Evolutionary conservation across 352 stramenopile genomes (phyloP).

Genomic region (Globisporangium mamillatum): DNA sequence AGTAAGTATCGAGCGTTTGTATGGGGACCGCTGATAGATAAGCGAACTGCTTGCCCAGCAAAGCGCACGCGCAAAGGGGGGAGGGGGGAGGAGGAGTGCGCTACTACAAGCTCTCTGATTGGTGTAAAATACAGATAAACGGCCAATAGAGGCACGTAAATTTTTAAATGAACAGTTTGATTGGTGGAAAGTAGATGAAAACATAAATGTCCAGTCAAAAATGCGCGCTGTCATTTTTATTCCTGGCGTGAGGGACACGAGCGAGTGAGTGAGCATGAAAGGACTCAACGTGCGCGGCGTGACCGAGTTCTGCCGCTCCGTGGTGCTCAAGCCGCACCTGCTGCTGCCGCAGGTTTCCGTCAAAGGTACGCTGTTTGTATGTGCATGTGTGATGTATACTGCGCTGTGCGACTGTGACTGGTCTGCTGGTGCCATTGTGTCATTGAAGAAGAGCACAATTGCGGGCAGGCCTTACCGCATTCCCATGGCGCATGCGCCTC

Average conservation of each 20-base stretch:
- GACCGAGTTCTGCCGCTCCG: constrained; percentile 74
- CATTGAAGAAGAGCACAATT: not conserved
- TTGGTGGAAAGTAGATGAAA: constrained; percentile 1
- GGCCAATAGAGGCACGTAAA: not conserved
- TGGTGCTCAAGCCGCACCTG: constrained; percentile 66
- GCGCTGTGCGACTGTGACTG: not conserved
- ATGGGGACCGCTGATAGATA: constrained; percentile 3
- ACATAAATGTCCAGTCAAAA: constrained; percentile 19
- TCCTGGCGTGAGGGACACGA: not conserved
- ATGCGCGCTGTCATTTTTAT: constrained; percentile 2
- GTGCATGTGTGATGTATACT: constrained; percentile 5
- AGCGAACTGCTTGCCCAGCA: not conserved
- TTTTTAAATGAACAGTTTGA: not conserved
- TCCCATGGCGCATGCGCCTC: not conserved
- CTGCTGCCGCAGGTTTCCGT: constrained; percentile 81
- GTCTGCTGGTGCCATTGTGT: not conserved
- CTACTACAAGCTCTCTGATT: constrained; percentile 2
- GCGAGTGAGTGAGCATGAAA: constrained; percentile 34
- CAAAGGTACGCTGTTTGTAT: constrained; percentile 36
- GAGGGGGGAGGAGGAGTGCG: not conserved
- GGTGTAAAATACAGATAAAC: not conserved
- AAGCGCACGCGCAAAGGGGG: not conserved
- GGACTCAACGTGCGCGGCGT: constrained; percentile 79
- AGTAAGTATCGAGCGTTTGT: constrained; percentile 3
- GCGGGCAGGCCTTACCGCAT: not conserved